phyloP scores from a whole-genome alignment of 768 basidiomycete genomes.

The Suillus plorans region DNA sequence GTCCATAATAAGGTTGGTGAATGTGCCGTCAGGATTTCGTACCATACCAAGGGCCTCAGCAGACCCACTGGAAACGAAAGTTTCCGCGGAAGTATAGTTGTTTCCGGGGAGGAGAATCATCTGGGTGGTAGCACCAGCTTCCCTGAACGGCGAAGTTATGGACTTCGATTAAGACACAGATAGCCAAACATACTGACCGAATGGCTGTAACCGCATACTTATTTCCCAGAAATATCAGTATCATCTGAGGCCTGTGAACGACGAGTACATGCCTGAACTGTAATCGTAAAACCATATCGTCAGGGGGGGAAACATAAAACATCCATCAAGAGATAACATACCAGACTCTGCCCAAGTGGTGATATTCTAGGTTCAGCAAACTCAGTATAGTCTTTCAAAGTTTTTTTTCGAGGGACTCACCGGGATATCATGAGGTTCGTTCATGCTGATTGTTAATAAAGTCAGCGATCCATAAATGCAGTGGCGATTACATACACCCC shows the following conservation, averaged over 20 bases:
- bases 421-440: constrained; percentile 62
- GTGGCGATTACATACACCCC: constrained; percentile 39
- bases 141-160: background rate
- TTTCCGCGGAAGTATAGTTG: constrained; percentile 52
- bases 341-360: constrained; percentile 43
- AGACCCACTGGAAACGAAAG: constrained; percentile 51
- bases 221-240: constrained; percentile 24
- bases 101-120: constrained; percentile 60
- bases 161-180: background rate
- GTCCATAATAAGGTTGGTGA: constrained; percentile 52
- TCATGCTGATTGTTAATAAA: constrained; percentile 42
- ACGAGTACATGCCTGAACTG: background rate
- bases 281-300: background rate
- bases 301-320: background rate
- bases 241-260: background rate
- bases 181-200: constrained; percentile 45
- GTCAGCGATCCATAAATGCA: background rate
- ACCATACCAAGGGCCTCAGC: constrained; percentile 47
- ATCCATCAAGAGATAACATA: background rate
- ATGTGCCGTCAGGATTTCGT: constrained; percentile 46
- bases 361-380: constrained; percentile 30
- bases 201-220: constrained; percentile 64
- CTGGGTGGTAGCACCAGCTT: constrained; percentile 48
- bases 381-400: background rate
- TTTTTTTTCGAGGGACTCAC: constrained; percentile 10